phyloP scores from a whole-genome alignment of 1,139 yeast genomes.

The Lodderomyces parapsilosis region DNA sequence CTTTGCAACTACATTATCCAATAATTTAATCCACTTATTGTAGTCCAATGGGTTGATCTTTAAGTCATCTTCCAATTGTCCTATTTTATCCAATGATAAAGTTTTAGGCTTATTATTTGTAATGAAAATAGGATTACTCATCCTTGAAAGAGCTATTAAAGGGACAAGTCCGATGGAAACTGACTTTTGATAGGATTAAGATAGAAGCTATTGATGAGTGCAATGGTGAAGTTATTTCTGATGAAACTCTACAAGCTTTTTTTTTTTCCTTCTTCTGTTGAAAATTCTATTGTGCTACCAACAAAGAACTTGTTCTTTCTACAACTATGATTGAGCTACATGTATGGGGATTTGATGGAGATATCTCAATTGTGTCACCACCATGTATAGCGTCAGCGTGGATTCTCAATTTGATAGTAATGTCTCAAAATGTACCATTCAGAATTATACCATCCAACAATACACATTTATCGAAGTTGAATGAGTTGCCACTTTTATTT shows the following conservation, averaged over 20 bases:
- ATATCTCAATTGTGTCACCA: constrained; percentile 39
- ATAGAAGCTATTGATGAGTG: too few relatives aligned
- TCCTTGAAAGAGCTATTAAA: not conserved
- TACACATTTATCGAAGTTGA: constrained; percentile 53
- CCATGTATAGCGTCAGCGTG: constrained; percentile 39
- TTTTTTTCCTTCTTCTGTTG: not conserved
- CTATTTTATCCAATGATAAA: constrained; percentile 48
- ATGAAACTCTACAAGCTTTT: not conserved
- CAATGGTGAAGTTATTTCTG: too few relatives aligned
- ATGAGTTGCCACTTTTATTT: constrained; percentile 56
- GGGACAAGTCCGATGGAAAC: too few relatives aligned
- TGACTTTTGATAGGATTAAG: too few relatives aligned
- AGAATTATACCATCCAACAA: constrained; percentile 55
- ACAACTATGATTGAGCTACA: constrained; percentile 44
- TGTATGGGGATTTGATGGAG: constrained; percentile 52
- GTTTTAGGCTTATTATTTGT: constrained; percentile 29
- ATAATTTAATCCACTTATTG: constrained; percentile 55
- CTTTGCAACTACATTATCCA: constrained; percentile 52
- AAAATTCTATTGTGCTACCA: constrained; percentile 1
- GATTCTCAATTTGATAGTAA: constrained; percentile 21
- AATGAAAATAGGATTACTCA: constrained; percentile 20
- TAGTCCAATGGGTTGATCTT: constrained; percentile 58
- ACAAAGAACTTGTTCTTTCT: not conserved
- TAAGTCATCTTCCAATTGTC: constrained; percentile 59
- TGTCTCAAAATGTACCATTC: constrained; percentile 16